Percentiles rank a stretch among this genome's conserved stretches.
These are phyloP conservation scores for Trichoderma asperelloides DNA, from an alignment of 495 filamentous ascomycete species.

Conservation along the genomic window DNA sequence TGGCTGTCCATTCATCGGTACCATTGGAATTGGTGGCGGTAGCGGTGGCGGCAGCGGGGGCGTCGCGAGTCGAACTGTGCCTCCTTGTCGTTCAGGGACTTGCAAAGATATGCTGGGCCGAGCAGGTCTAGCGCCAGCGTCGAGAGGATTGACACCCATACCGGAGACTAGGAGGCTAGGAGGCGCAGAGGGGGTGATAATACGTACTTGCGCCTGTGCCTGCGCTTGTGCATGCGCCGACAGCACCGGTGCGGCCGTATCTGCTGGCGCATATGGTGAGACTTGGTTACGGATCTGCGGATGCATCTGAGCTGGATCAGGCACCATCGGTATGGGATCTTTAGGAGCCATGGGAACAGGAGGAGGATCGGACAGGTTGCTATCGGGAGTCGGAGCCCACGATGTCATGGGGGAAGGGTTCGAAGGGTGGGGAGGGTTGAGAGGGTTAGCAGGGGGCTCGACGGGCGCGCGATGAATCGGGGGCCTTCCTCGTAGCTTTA, in stretches of 20 bases:
- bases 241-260: not conserved
- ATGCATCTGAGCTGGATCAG: slow-evolving; percentile 25
- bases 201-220: slow-evolving; percentile 10
- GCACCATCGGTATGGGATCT: slow-evolving; percentile 15
- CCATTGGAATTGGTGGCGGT: slow-evolving; percentile 32
- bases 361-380: slow-evolving; percentile 40
- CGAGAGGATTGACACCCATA: not conserved
- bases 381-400: slow-evolving; percentile 1
- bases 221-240: not conserved
- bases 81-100: slow-evolving; percentile 67
- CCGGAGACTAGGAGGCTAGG: slow-evolving; percentile 12
- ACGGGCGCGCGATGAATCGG: slow-evolving; percentile 55
- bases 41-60: slow-evolving; percentile 32
- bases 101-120: slow-evolving; percentile 61
- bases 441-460: slow-evolving; percentile 43
- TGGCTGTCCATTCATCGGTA: slow-evolving; percentile 54
- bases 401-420: slow-evolving; percentile 20
- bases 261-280: not conserved
- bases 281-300: slow-evolving; percentile 15
- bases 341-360: not conserved
- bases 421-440: slow-evolving; percentile 42
- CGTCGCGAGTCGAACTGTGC: slow-evolving; percentile 68
- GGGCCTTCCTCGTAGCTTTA: slow-evolving; percentile 76
- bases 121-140: slow-evolving; percentile 22
- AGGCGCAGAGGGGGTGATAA: slow-evolving; percentile 16